phyloP scores from a whole-genome alignment of 805 yeast species.

The Candida hungchunana region DNA sequence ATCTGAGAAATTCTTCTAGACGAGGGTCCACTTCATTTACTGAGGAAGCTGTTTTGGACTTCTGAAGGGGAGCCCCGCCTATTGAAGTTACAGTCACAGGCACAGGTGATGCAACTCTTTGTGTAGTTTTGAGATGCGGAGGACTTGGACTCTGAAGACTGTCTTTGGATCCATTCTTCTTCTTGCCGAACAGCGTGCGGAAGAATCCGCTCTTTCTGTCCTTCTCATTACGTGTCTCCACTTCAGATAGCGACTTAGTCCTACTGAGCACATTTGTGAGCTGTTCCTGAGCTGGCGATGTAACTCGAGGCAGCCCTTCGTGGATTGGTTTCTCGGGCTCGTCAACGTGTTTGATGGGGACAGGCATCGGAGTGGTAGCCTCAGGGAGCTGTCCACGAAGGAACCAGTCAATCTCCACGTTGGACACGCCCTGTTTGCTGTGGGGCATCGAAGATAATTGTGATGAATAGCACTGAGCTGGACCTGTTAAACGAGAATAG shows the following conservation, averaged over 20 bases:
- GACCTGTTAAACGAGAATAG: too few species aligned
- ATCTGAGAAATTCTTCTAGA: slow-evolving; percentile 42
- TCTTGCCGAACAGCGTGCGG: slow-evolving; percentile 30
- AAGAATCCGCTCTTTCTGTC: slow-evolving; percentile 34
- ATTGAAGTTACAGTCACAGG: slow-evolving; percentile 2
- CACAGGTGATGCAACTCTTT: slow-evolving; percentile 6
- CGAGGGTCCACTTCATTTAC: slow-evolving; percentile 38
- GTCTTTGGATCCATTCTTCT: slow-evolving; percentile 14
- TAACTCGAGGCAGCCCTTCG: slow-evolving; percentile 8
- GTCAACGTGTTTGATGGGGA: slow-evolving; percentile 7
- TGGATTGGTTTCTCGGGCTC: slow-evolving; percentile 9
- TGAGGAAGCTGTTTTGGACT: slow-evolving; percentile 17
- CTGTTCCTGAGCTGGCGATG: slow-evolving; percentile 9
- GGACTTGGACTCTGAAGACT: background rate
- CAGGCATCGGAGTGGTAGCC: slow-evolving; percentile 7
- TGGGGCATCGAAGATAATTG: too few species aligned
- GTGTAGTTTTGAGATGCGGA: background rate
- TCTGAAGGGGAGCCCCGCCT: slow-evolving; percentile 6
- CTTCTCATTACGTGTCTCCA: slow-evolving; percentile 10
- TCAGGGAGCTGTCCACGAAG: slow-evolving; percentile 32
- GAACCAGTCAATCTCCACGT: slow-evolving; percentile 49
- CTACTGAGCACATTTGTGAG: slow-evolving; percentile 20
- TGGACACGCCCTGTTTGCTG: slow-evolving; percentile 37
- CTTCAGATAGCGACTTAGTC: slow-evolving; percentile 30
- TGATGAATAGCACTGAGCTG: too few species aligned